phyloP scores from a whole-genome alignment of 208 protist species.

The Sergeia podlipaevii region DNA sequence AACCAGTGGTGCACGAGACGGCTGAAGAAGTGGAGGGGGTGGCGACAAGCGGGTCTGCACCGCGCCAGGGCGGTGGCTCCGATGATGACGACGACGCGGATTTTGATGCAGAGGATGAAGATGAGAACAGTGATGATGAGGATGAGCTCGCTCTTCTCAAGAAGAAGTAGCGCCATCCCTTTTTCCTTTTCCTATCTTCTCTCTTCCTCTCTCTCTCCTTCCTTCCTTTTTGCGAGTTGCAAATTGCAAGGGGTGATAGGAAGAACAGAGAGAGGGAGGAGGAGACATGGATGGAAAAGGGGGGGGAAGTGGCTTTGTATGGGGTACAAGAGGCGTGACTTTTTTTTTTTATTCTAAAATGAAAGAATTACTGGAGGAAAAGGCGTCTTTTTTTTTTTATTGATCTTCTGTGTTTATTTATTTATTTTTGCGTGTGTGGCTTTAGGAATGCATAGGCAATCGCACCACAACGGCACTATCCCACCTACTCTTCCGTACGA shows the following conservation, averaged over 20 bases:
- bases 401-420: too few relatives aligned
- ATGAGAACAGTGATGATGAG: constrained; percentile 25
- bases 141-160: constrained; percentile 19
- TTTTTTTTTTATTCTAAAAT: too few relatives aligned
- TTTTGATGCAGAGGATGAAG: constrained; percentile 5
- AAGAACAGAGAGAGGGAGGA: too few relatives aligned
- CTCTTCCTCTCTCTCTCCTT: not conserved
- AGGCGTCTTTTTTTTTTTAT: too few relatives aligned
- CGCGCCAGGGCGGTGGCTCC: not conserved
- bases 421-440: too few relatives aligned
- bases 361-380: too few relatives aligned
- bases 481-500: too few relatives aligned
- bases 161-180: not conserved
- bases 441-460: too few relatives aligned
- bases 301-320: too few relatives aligned
- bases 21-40: constrained; percentile 10
- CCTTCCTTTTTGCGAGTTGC: not conserved
- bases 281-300: constrained; percentile 49
- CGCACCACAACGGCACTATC: too few relatives aligned
- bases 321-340: too few relatives aligned
- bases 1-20: constrained; percentile 15
- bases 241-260: not conserved
- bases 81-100: not conserved
- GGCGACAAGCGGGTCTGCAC: not conserved
- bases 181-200: constrained; percentile 9